A percentile compares a stretch with the other conserved stretches of the same genome.
These are phyloP conservation scores for Stephania yunnanensis DNA, from an alignment of 164 flowering plant genomes.

Conservation along the genomic window DNA sequence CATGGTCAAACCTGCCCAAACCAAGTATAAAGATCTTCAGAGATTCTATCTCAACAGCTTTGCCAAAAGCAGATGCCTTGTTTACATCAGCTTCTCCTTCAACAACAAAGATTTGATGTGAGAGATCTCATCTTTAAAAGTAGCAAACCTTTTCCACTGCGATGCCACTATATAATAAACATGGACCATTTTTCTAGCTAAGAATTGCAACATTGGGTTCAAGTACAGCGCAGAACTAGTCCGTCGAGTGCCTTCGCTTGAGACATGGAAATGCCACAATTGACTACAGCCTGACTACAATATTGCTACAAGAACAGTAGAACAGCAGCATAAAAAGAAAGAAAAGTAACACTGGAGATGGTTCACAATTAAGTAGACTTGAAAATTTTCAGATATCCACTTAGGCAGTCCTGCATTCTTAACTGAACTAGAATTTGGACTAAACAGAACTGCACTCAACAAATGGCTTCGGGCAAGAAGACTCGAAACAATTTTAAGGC, in stretches of 20 bases:
- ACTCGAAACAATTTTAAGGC: neutral
- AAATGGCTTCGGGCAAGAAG: neutral
- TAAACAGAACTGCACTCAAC: neutral
- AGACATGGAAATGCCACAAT: neutral
- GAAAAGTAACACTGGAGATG: neutral
- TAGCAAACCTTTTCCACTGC: neutral
- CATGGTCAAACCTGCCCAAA: neutral
- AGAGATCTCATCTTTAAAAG: no score
- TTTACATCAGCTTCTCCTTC: no score
- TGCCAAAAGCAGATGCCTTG: neutral
- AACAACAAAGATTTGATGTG: no score
- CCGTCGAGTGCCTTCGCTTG: neutral
- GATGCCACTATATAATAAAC: neutral
- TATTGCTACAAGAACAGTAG: neutral
- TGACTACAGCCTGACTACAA: neutral
- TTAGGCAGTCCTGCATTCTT: neutral
- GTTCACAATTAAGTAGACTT: neutral
- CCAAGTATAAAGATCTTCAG: neutral
- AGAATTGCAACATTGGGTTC: neutral
- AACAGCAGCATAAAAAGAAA: neutral
- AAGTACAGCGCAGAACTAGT: neutral
- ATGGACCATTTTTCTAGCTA: neutral
- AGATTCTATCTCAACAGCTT: neutral
- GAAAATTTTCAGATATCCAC: neutral
- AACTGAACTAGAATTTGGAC: neutral